Evolutionary conservation across 108 stramenopile species (phyloP).

Genomic region (Skeletonema tropicum): DNA sequence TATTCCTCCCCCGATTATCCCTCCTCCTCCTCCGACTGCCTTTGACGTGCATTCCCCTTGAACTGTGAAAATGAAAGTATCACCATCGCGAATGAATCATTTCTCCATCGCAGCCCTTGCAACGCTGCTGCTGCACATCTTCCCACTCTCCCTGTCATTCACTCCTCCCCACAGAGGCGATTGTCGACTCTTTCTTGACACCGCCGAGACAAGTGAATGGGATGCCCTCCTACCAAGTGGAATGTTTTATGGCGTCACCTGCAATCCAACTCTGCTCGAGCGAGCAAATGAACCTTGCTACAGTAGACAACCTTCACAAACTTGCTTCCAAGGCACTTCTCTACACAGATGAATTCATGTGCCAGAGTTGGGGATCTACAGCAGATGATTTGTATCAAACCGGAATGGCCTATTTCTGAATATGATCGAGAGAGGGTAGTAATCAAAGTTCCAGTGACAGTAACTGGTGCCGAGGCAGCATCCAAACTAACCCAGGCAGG

Average conservation of each 20-base stretch:
- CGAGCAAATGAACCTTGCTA: conserved; percentile 58
- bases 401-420: conserved; percentile 61
- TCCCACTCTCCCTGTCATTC: conserved; percentile 9
- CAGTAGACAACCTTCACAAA: conserved; percentile 52
- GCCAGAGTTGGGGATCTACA: conserved; percentile 68
- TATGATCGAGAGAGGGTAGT: conserved; percentile 64
- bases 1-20: too few species aligned
- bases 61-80: neutral
- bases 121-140: conserved; percentile 2
- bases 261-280: conserved; percentile 69
- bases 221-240: conserved; percentile 57
- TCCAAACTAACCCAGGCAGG: conserved; percentile 53
- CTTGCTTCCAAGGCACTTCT: conserved; percentile 46
- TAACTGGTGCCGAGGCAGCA: conserved; percentile 58
- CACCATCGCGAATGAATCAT: too few species aligned
- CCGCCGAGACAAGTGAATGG: conserved; percentile 56
- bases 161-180: conserved; percentile 49
- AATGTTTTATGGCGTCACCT: conserved; percentile 75
- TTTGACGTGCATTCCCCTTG: too few species aligned
- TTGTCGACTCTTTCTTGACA: conserved; percentile 70
- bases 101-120: neutral
- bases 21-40: too few species aligned
- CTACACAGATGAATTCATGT: conserved; percentile 69
- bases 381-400: conserved; percentile 58
- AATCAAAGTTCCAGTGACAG: conserved; percentile 70